Evolutionary conservation across 2,329 filamentous ascomycete species (phyloP), one percentile per base, ranked within the genome.

Genomic region (Thielaviopsis populi): DNA sequence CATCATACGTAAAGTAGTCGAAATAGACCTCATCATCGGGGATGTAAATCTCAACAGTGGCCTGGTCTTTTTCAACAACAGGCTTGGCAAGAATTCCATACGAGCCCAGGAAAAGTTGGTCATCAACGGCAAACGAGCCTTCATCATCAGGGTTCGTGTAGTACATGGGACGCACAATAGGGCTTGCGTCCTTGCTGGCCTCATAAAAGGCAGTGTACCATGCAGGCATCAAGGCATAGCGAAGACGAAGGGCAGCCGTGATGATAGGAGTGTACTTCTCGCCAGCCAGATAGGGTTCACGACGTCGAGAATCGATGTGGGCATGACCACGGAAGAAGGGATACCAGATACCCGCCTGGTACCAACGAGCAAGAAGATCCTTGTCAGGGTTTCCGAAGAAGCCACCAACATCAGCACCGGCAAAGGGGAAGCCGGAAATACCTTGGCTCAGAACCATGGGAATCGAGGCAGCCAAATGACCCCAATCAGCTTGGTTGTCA

Each of bases 161-260:
- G 76, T 91, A 95, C 76, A 97, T 91, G 10, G 94, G 92, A 62
- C 89, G 83, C 63, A 99, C 79, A 69, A 99, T 92, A 0, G 94
- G 94, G 63, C 85, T 88, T 48, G 91, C 92, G 59, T 89, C 84
- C 17, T 84, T 80, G 69, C 89, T 87, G 13, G 94, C 90, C 70
- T 95, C 85, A 71, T 92, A 90, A 79, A 99, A 99, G 8, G 92
- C 91, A 1, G 92, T 97, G 74, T 99, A 99, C 91, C 91, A 97
- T 0, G 89, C 84, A 33, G 94, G 94, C 48, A 99, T 81, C 42
- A 99, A 80, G 67, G 87, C 84, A 75, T 99, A 99, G 61, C 94
- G 84, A 50, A 99, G 81, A 41, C 91, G 87, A 50, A 99, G 79
- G 1, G 94, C 91, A 66, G 92, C 84, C 0, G 90, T 89, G 70